phyloP scores from a whole-genome alignment of 2,329 filamentous ascomycete species.

The Endoconidiophora laricicola region DNA sequence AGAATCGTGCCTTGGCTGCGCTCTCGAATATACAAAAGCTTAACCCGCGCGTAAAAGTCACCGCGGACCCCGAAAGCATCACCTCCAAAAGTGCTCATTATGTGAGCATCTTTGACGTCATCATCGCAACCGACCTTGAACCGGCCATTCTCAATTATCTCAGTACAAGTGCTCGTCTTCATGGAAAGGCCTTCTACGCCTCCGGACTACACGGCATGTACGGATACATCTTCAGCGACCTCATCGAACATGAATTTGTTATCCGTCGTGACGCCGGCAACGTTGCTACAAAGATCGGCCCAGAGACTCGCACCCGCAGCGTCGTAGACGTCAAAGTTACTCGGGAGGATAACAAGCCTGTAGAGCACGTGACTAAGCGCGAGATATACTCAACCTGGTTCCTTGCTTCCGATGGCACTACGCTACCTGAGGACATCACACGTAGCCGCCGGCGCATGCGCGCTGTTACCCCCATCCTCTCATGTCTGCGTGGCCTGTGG shows the following conservation, averaged over 20 bases:
- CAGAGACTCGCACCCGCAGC: conserved; percentile 63
- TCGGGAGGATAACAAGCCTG: conserved; percentile 46
- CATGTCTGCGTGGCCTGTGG: conserved; percentile 80
- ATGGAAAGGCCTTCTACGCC: conserved; percentile 19
- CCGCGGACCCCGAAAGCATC: conserved; percentile 52
- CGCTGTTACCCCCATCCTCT: conserved; percentile 68
- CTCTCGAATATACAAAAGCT: conserved; percentile 63
- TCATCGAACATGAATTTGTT: conserved; percentile 79
- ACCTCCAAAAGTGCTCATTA: conserved; percentile 53
- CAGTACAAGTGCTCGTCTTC: conserved; percentile 72
- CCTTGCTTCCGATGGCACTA: conserved; percentile 59
- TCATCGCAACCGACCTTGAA: conserved; percentile 79
- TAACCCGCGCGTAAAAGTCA: conserved; percentile 73
- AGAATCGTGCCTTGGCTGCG: conserved; percentile 72
- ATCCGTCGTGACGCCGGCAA: conserved; percentile 77
- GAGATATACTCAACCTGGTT: conserved; percentile 81
- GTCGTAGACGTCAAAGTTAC: conserved; percentile 57
- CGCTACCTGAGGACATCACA: conserved; percentile 46
- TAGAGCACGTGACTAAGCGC: conserved; percentile 80
- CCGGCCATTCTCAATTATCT: conserved; percentile 58
- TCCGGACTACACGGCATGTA: conserved; percentile 48
- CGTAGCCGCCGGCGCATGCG: conserved; percentile 47
- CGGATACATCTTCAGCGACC: conserved; percentile 86
- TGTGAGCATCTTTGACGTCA: conserved; percentile 64
- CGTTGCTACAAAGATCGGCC: conserved; percentile 37